Percentiles rank a stretch among this genome's conserved stretches.
Evolutionary conservation across 768 basidiomycete genomes (phyloP).

Genomic region (Lactifluus rugatus): DNA sequence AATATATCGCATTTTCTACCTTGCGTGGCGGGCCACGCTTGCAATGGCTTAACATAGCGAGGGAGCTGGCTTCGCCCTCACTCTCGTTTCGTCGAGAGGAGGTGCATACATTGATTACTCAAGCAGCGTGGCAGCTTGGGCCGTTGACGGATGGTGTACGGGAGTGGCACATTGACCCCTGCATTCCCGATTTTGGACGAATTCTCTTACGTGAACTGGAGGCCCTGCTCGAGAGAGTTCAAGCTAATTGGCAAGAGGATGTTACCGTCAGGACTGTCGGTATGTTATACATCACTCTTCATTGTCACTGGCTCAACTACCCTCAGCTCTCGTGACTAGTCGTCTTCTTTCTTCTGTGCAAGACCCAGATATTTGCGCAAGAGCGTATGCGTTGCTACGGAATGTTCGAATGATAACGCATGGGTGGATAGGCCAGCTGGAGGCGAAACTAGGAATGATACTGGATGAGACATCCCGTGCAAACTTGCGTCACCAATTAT

Average conservation of each 20-base stretch:
- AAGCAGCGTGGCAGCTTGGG: not conserved
- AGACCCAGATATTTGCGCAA: not conserved
- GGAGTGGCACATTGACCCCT: not conserved
- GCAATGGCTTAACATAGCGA: slow-evolving; percentile 37
- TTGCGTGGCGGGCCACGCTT: slow-evolving; percentile 36
- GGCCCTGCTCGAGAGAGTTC: not conserved
- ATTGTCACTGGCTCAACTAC: not conserved
- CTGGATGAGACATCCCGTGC: not conserved
- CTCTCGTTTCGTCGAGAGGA: not conserved
- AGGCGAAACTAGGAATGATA: not conserved
- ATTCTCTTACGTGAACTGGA: not conserved
- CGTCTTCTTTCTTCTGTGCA: not conserved
- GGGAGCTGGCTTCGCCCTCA: not conserved
- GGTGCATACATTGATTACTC: not conserved
- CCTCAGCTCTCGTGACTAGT: not conserved
- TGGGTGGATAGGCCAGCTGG: not conserved
- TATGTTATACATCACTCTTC: not conserved
- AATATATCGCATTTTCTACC: slow-evolving; percentile 35
- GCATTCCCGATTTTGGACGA: not conserved
- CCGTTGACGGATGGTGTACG: not conserved
- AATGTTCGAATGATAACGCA: not conserved
- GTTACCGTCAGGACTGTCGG: not conserved
- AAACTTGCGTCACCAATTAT: not conserved
- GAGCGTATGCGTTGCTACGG: not conserved
- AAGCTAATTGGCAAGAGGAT: not conserved